A percentile compares a stretch with the other conserved stretches of the same genome.
phyloP scores from a whole-genome alignment of 192 early-diverging fungal species.

The Lunasporangiospora selenospora region DNA sequence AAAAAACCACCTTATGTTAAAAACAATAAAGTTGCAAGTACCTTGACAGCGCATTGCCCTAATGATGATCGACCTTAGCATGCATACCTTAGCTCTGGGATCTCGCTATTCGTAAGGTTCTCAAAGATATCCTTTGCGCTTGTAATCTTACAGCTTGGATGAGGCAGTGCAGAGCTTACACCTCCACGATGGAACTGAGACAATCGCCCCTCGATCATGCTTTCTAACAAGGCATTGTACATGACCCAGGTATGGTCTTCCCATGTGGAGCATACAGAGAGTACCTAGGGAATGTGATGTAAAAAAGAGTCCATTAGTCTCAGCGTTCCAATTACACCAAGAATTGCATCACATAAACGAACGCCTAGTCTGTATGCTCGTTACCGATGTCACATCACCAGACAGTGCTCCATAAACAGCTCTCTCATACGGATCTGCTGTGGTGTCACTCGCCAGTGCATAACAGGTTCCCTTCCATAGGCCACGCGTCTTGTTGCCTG shows the following conservation, averaged over 20 bases:
- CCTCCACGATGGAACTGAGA: constrained; percentile 31
- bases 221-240: constrained; percentile 76
- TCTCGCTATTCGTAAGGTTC: constrained; percentile 18
- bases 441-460: constrained; percentile 58
- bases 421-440: constrained; percentile 70
- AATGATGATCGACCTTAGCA: too few relatives aligned
- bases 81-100: constrained; percentile 15
- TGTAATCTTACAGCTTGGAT: constrained; percentile 8
- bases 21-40: too few relatives aligned
- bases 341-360: background rate
- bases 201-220: constrained; percentile 48
- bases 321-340: constrained; percentile 5
- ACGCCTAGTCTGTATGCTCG: too few relatives aligned
- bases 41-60: too few relatives aligned
- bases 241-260: constrained; percentile 89
- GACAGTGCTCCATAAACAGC: constrained; percentile 79
- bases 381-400: constrained; percentile 77
- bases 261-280: constrained; percentile 82
- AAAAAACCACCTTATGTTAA: too few relatives aligned
- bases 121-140: constrained; percentile 28
- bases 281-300: constrained; percentile 47
- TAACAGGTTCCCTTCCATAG: constrained; percentile 74
- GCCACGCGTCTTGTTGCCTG: constrained; percentile 67
- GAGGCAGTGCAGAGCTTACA: constrained; percentile 10
- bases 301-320: background rate